Evolutionary conservation across 1,284 basidiomycete genomes (phyloP), one percentile per base, ranked within the genome.

Genomic region (Athelia psychrophila): DNA sequence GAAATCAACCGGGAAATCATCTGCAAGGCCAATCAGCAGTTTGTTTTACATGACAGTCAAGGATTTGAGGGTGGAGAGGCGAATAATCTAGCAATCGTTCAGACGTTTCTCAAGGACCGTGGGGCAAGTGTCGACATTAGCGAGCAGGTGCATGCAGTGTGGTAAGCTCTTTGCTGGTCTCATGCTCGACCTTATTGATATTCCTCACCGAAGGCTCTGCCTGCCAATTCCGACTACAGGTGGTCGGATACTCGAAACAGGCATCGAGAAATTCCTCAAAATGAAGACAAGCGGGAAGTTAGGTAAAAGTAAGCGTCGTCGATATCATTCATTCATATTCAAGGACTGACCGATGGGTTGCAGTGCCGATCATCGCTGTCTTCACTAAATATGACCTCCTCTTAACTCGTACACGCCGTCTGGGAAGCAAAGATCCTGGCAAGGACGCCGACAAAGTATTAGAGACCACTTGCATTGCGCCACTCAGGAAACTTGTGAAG

Each of bases 41-140:
- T 68, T 30, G 54, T 67, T 22, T 55, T 68, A 2, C 66, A 68
- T 47, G 66, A 68, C 45, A 63, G 60, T 42, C 33, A 55, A 40
- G 66, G 65, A 0, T 68, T 67, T 52, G 66, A 67, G 36, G 51
- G 57, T 16, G 66, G 62, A 2, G 53, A 56, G 6, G 8, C n/a
- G 19, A 44, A 38, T n/a, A 64, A 61, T 24, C 55, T 56, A 51
- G 27, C 53, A 2, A 50, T 24, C 3, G 61, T 65, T 18, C 45
- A 58, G 30, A 48, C 38, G 1, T 68, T 67, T 46, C 42, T 65
- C 33, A n/a, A 35, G 33, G n/a, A n/a, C n/a, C 33, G 33, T 12
- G n/a, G 33, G 12, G 33, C 33, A 10, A 35, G 10, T 10, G 12
- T n/a, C 6, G 38, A 42, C n/a, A n/a, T 42, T n/a, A 42, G 20